phyloP scores from a whole-genome alignment of 1,284 basidiomycete genomes.

The Amylostereum areolatum region DNA sequence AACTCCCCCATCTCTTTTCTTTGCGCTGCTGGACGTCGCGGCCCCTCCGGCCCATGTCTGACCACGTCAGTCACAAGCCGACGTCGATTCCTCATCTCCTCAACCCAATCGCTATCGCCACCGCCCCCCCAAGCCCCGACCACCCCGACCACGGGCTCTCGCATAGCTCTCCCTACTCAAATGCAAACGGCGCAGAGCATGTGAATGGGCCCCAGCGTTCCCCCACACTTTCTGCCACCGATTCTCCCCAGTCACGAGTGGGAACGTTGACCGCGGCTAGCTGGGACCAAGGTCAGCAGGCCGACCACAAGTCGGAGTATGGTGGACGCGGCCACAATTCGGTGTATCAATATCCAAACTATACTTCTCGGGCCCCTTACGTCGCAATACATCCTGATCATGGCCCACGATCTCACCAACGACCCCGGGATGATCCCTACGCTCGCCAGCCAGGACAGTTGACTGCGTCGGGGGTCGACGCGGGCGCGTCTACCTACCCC shows the following conservation, averaged over 20 bases:
- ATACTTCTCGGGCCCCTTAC: conserved; percentile 11
- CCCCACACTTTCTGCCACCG: neutral
- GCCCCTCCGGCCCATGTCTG: conserved; percentile 27
- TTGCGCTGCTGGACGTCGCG: conserved; percentile 31
- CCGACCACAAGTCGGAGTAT: conserved; percentile 28
- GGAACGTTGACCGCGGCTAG: conserved; percentile 10
- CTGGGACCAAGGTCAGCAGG: conserved; percentile 29
- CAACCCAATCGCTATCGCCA: conserved; percentile 31
- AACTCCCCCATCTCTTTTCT: conserved; percentile 9
- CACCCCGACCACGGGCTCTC: conserved; percentile 21
- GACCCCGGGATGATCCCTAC: conserved; percentile 9
- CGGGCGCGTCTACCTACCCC: conserved; percentile 25
- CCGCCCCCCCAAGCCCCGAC: neutral
- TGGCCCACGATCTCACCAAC: conserved; percentile 1
- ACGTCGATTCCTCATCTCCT: conserved; percentile 49
- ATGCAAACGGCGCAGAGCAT: conserved; percentile 11
- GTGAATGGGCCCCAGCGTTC: conserved; percentile 5
- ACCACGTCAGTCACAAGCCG: conserved; percentile 37
- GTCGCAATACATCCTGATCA: conserved; percentile 9
- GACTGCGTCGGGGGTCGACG: conserved; percentile 14
- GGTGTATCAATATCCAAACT: conserved; percentile 26
- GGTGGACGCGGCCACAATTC: no score
- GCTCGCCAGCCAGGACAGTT: conserved; percentile 9
- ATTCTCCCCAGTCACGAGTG: no score
- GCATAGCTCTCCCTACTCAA: conserved; percentile 22